Evolutionary conservation across 192 early-diverging fungal species (phyloP).

Genomic region (Gaertneriomyces sp.): DNA sequence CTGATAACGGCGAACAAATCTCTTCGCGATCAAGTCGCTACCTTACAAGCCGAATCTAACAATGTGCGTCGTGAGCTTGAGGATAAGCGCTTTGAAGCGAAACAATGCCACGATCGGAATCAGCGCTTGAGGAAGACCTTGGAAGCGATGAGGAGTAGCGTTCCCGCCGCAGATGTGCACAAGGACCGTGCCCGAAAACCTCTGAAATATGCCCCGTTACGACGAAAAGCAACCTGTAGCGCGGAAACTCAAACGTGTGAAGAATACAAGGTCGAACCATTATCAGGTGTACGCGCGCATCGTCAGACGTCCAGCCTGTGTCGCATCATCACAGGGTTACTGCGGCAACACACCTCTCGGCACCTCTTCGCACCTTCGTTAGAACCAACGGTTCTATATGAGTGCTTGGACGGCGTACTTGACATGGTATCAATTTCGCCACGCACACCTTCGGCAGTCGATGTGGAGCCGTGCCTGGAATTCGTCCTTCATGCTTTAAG

Average conservation of each 20-base stretch:
- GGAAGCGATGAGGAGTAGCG: not conserved
- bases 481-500: not conserved
- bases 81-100: not conserved
- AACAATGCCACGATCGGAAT: conserved; percentile 4
- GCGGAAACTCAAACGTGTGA: not conserved
- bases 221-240: not conserved
- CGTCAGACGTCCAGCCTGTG: not conserved
- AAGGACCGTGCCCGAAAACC: not conserved
- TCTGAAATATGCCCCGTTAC: too few species aligned
- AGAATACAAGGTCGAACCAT: not conserved
- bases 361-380: too few species aligned
- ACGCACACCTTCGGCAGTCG: too few species aligned
- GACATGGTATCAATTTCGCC: too few species aligned
- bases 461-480: too few species aligned
- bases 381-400: too few species aligned
- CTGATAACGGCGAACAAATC: not conserved
- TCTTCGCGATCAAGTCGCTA: not conserved
- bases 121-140: not conserved
- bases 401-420: too few species aligned
- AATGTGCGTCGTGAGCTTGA: not conserved
- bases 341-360: not conserved
- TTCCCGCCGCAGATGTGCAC: not conserved
- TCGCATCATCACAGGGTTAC: not conserved
- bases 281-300: not conserved
- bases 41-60: not conserved